These are phyloP conservation scores for Botrytis cinerea DNA, from an alignment of 2,329 filamentous ascomycete species.

Conservation along the genomic window DNA sequence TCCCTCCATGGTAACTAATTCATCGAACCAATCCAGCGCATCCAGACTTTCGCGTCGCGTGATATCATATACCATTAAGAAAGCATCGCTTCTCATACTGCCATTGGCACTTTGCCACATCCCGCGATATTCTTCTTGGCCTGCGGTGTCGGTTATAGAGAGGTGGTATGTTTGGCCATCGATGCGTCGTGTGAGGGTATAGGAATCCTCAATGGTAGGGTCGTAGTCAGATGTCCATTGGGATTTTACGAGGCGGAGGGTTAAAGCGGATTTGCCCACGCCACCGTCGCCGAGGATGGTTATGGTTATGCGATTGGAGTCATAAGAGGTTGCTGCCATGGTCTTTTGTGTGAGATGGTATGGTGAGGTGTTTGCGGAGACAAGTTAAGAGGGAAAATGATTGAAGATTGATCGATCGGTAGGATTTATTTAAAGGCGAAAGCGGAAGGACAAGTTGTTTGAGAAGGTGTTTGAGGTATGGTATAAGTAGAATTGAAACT, in stretches of 20 bases:
- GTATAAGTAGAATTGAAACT: background rate
- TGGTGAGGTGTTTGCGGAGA: background rate
- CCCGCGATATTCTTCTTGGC: slow-evolving; percentile 87
- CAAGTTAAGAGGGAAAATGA: background rate
- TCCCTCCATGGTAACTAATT: slow-evolving; percentile 71
- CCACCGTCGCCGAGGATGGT: slow-evolving; percentile 87
- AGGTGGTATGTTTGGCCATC: slow-evolving; percentile 79
- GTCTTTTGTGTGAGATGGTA: background rate
- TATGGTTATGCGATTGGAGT: slow-evolving; percentile 58
- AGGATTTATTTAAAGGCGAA: background rate
- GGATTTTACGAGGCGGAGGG: slow-evolving; percentile 76
- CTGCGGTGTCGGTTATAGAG: slow-evolving; percentile 77
- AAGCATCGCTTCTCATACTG: slow-evolving; percentile 78
- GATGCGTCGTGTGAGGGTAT: slow-evolving; percentile 77
- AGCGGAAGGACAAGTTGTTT: background rate
- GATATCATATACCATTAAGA: slow-evolving; percentile 87
- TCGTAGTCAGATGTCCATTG: slow-evolving; percentile 85
- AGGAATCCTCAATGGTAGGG: slow-evolving; percentile 81
- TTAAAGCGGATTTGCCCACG: slow-evolving; percentile 83
- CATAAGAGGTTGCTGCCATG: background rate
- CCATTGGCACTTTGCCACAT: slow-evolving; percentile 68
- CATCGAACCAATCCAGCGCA: slow-evolving; percentile 75
- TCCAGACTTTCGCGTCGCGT: slow-evolving; percentile 68
- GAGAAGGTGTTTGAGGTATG: slow-evolving; percentile 12
- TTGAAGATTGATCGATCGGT: background rate